Base-by-base conservation (phyloP, 805 yeast species). In the Nakazawaea wickerhamii region DNA sequence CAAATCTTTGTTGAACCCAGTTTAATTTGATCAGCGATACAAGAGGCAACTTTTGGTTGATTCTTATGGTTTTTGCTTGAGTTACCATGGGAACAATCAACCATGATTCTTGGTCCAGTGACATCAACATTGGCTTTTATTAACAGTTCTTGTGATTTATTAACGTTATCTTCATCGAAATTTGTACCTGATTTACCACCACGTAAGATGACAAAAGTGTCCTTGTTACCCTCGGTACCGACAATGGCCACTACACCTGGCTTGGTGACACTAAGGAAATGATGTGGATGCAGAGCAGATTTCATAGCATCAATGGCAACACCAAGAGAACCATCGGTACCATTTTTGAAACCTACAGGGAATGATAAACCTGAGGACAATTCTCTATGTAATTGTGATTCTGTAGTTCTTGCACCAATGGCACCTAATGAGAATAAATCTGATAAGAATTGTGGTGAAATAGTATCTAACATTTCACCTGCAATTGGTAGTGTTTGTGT, bases 291-390 rank as follows among this genome's bases (percentile, higher is more conserved):
- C 21, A 90, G 71, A 33, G 98, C 95, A 37, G 98, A 91, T 57
- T 87, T 75, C 59, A 88, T 76, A 22, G 99, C 99, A 59, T 91
- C 99, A 49, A 91, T 73, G 27, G 97, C 96, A 49, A 91, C 97
- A 53, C 88, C 95, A 40, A 93, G 65, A 35, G 90, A 80, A 58
- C 99, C 99, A 63, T 93, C 98, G 31, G 99, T 91, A 59, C 98
- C 98, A 60, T 91, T 91, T 63, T 91, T 91, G 82, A 91, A 91
- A 41, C 99, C 99, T 46, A 91, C 88, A 33, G 99, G 99, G 88
- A 93, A 91, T 3, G 96, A 86, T 36, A 93, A 71, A 25, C 98
- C 99, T 1, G 97, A 89, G 3, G 98, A 96, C 53, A 91, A 76
- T 65, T 91, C 99, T 64, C 99, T 82, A 65, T 91, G 99, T 42